A percentile compares a stretch with the other conserved stretches of the same genome.
phyloP scores from a whole-genome alignment of 2,329 filamentous ascomycete species.

The Aureobasidium sp. region DNA sequence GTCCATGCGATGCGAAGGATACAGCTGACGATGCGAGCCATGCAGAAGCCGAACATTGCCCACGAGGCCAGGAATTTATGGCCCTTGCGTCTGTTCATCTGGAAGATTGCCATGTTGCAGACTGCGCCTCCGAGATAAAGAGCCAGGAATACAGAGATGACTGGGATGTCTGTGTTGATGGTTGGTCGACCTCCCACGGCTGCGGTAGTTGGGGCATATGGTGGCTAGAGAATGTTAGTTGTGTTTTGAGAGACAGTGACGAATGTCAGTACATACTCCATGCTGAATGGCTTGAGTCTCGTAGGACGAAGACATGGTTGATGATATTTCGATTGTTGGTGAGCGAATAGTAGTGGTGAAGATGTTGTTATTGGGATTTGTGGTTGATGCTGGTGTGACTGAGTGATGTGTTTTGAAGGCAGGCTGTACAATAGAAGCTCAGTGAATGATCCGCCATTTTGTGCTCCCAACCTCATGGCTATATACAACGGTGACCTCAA shows the following conservation, averaged over 20 bases:
- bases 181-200: slow-evolving; percentile 42
- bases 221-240: slow-evolving; percentile 23
- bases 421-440: background rate
- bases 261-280: slow-evolving; percentile 22
- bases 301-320: background rate
- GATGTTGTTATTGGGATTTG: background rate
- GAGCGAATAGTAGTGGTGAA: too few relatives aligned
- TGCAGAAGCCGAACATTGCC: slow-evolving; percentile 49
- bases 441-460: background rate
- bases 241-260: background rate
- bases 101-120: slow-evolving; percentile 47
- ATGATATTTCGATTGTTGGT: background rate
- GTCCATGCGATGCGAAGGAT: slow-evolving; percentile 39
- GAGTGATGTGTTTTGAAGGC: background rate
- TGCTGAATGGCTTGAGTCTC: background rate
- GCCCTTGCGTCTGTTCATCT: slow-evolving; percentile 38
- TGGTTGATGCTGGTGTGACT: background rate
- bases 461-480: background rate
- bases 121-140: slow-evolving; percentile 46
- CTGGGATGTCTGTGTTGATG: slow-evolving; percentile 43
- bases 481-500: background rate
- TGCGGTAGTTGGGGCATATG: slow-evolving; percentile 32
- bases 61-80: slow-evolving; percentile 48
- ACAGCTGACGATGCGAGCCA: slow-evolving; percentile 46
- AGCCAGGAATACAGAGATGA: slow-evolving; percentile 44